phyloP scores from a whole-genome alignment of 2,329 filamentous ascomycete genomes.

The Aureobasidium leucospermi region DNA sequence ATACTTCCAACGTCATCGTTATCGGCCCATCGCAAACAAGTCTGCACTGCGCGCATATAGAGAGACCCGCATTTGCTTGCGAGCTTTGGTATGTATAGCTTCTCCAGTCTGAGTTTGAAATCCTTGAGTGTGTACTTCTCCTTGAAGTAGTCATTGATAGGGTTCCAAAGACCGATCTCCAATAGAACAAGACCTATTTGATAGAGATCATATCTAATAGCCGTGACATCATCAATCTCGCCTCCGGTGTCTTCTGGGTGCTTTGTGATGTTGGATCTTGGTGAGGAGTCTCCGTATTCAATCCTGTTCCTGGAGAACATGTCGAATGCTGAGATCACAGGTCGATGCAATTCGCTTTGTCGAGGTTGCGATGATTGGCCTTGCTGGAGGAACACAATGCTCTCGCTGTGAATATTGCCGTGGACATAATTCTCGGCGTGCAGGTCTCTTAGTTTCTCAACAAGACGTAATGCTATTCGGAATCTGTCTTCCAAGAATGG shows the following conservation, averaged over 20 bases:
- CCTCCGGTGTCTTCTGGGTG: slow-evolving; percentile 26
- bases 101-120: slow-evolving; percentile 58
- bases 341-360: slow-evolving; percentile 54
- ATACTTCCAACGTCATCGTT: slow-evolving; percentile 18
- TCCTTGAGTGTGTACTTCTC: slow-evolving; percentile 52
- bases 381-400: slow-evolving; percentile 57
- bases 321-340: slow-evolving; percentile 67
- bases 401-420: slow-evolving; percentile 60
- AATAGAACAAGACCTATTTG: slow-evolving; percentile 65
- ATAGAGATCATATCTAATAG: slow-evolving; percentile 54
- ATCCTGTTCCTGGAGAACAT: slow-evolving; percentile 56
- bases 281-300: slow-evolving; percentile 48
- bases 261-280: slow-evolving; percentile 17
- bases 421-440: slow-evolving; percentile 63
- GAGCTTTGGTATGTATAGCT: slow-evolving; percentile 56
- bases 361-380: slow-evolving; percentile 36
- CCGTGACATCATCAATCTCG: slow-evolving; percentile 44
- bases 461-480: slow-evolving; percentile 63
- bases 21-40: slow-evolving; percentile 65
- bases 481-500: slow-evolving; percentile 70
- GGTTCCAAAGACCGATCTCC: slow-evolving; percentile 69
- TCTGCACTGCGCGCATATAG: slow-evolving; percentile 67
- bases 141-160: slow-evolving; percentile 52
- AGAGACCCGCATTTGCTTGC: slow-evolving; percentile 63
- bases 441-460: slow-evolving; percentile 65